phyloP scores from a whole-genome alignment of 2,329 filamentous ascomycete genomes.

The Curvularia eragrostidis region DNA sequence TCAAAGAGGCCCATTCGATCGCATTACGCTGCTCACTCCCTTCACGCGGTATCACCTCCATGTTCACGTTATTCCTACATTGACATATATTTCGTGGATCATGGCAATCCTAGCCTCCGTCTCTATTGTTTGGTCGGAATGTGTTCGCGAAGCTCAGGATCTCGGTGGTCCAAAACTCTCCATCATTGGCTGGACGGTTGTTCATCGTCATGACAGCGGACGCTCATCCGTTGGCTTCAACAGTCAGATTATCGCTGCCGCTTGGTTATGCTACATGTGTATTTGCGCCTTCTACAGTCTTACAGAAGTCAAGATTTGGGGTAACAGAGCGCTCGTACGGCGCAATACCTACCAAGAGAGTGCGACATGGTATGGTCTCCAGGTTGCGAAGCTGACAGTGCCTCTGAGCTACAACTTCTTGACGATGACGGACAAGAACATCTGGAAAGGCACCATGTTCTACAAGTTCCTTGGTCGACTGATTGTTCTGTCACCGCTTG shows the following conservation, averaged over 20 bases:
- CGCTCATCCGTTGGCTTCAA: constrained; percentile 82
- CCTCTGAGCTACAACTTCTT: constrained; percentile 96
- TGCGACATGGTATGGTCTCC: constrained; percentile 93
- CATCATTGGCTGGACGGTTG: constrained; percentile 69
- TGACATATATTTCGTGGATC: constrained; percentile 69
- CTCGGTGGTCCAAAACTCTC: constrained; percentile 71
- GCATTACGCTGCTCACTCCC: constrained; percentile 71
- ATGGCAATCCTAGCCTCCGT: constrained; percentile 77
- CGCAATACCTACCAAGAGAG: constrained; percentile 92
- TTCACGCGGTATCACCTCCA: constrained; percentile 81
- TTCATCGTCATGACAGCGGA: constrained; percentile 76
- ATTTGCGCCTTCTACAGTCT: constrained; percentile 85
- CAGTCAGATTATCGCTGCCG: constrained; percentile 81
- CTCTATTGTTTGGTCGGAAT: constrained; percentile 90
- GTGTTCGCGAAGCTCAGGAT: constrained; percentile 75
- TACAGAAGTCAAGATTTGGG: constrained; percentile 96
- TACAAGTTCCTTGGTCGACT: constrained; percentile 83
- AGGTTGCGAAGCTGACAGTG: constrained; percentile 90
- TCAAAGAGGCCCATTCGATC: constrained; percentile 52
- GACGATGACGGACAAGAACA: constrained; percentile 77
- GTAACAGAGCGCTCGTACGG: constrained; percentile 85
- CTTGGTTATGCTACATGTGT: constrained; percentile 97
- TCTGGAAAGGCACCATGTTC: constrained; percentile 82
- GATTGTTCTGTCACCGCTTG: constrained; percentile 82
- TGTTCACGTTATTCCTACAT: constrained; percentile 73